Percentiles rank a stretch among this genome's conserved stretches.
Conservation (phyloP, 208 protist genomes). For the Acanthamoeba rhysodes region DNA sequence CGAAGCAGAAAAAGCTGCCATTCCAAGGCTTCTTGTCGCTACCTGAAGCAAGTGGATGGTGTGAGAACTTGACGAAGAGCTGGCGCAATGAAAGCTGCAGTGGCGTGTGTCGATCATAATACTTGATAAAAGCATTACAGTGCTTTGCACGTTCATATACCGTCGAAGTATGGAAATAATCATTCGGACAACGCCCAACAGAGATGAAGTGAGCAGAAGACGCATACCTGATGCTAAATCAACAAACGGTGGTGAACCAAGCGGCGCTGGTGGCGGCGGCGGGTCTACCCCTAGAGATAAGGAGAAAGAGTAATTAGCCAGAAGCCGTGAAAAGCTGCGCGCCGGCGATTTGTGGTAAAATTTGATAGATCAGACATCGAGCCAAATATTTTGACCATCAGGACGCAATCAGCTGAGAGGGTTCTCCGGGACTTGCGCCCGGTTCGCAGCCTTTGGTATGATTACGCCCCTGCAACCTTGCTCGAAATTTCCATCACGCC, state of each 20-base stretch:
- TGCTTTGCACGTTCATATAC: slow-evolving; percentile 25
- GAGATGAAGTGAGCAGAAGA: neutral
- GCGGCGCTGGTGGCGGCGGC: too few species aligned
- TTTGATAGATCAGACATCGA: slow-evolving; percentile 2
- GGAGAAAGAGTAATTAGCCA: neutral
- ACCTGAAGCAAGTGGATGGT: neutral
- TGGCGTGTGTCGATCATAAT: neutral
- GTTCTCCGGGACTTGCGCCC: neutral
- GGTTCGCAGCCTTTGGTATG: slow-evolving; percentile 22
- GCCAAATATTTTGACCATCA: slow-evolving; percentile 39
- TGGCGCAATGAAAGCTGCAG: too few species aligned
- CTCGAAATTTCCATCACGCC: slow-evolving; percentile 48
- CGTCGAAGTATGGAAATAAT: slow-evolving; percentile 25
- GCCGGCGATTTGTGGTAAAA: too few species aligned
- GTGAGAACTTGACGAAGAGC: too few species aligned
- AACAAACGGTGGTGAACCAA: too few species aligned
- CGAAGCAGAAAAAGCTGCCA: too few species aligned
- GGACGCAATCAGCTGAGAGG: neutral
- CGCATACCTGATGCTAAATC: neutral
- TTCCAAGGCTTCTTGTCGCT: too few species aligned
- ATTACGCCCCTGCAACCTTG: neutral
- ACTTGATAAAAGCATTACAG: slow-evolving; percentile 11
- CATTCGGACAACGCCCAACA: neutral
- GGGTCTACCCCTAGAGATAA: too few species aligned
- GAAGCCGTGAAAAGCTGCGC: too few species aligned